phyloP scores from a whole-genome alignment of 257 asterid genomes.

The Jaltomata sinuosa region DNA sequence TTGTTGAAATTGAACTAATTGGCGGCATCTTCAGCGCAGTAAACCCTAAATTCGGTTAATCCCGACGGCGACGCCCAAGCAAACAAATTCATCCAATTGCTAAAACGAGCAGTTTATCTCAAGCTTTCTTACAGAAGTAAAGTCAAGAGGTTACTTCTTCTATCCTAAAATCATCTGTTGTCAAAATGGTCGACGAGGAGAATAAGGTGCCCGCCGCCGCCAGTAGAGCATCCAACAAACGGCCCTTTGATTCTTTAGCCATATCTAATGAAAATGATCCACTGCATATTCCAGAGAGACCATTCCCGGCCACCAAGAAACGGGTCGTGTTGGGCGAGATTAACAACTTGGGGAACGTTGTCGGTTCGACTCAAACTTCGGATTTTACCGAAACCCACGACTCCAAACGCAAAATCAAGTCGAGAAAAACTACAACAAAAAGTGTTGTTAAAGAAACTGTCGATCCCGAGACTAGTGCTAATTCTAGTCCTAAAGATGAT shows the following conservation, averaged over 20 bases:
- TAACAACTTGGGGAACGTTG: slow-evolving; percentile 26
- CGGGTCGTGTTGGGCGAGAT: slow-evolving; percentile 66
- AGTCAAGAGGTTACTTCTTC: not conserved
- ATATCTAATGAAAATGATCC: slow-evolving; percentile 11
- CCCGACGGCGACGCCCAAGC: not conserved
- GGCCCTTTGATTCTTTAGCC: slow-evolving; percentile 10
- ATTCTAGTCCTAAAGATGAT: slow-evolving; percentile 28
- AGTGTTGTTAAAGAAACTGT: not conserved
- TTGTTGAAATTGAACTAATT: not conserved
- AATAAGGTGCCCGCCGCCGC: slow-evolving; percentile 2
- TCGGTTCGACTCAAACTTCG: slow-evolving; percentile 5
- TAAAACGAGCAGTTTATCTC: not conserved
- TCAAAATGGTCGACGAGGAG: slow-evolving; percentile 33
- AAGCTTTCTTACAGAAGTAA: not conserved
- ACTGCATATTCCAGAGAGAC: not conserved
- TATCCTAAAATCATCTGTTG: not conserved
- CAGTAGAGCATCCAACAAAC: slow-evolving; percentile 29
- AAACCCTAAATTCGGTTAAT: not conserved
- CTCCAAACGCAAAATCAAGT: slow-evolving; percentile 3
- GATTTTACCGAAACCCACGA: slow-evolving; percentile 13
- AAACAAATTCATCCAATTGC: not conserved
- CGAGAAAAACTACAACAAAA: not conserved
- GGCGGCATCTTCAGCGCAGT: not conserved
- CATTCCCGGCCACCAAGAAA: slow-evolving; percentile 21
- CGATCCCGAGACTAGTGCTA: not conserved